Conservation (phyloP, 148 eudicot genomes). For the Chenopodium quinoa region DNA sequence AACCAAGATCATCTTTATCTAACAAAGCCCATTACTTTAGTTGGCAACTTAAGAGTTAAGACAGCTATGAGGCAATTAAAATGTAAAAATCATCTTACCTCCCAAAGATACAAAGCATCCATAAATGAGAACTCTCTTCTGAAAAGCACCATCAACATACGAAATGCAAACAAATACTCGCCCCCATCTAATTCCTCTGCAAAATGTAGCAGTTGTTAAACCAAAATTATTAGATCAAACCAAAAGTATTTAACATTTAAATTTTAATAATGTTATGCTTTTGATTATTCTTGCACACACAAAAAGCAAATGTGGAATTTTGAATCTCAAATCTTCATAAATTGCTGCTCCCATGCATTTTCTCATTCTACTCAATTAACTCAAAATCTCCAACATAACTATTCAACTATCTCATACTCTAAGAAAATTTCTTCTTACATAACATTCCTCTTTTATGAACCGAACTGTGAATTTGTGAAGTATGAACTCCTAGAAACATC, state of each 20-base stretch:
- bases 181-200: slow-evolving; percentile 95
- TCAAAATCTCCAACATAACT: not conserved
- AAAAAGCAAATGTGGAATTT: not conserved
- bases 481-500: not conserved
- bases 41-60: not conserved
- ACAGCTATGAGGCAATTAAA: slow-evolving; percentile 3
- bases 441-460: not conserved
- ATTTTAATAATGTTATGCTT: not conserved
- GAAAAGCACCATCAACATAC: slow-evolving; percentile 96
- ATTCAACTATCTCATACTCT: not conserved
- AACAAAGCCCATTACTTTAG: not conserved
- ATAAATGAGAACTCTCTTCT: slow-evolving; percentile 87
- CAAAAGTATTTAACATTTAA: not conserved
- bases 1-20: not conserved
- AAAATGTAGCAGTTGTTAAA: slow-evolving; percentile 20
- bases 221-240: not conserved
- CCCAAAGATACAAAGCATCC: slow-evolving; percentile 94
- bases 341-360: not conserved
- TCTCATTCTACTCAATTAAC: not conserved
- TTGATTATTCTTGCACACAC: not conserved
- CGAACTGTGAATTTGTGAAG: not conserved
- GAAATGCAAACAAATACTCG: slow-evolving; percentile 89
- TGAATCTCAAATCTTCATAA: not conserved
- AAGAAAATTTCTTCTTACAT: not conserved
- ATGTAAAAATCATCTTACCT: slow-evolving; percentile 44